Percentiles rank a stretch among this genome's conserved stretches.
Evolutionary conservation across 495 filamentous ascomycete genomes (phyloP).

Genomic region (Immersiella caudata): DNA sequence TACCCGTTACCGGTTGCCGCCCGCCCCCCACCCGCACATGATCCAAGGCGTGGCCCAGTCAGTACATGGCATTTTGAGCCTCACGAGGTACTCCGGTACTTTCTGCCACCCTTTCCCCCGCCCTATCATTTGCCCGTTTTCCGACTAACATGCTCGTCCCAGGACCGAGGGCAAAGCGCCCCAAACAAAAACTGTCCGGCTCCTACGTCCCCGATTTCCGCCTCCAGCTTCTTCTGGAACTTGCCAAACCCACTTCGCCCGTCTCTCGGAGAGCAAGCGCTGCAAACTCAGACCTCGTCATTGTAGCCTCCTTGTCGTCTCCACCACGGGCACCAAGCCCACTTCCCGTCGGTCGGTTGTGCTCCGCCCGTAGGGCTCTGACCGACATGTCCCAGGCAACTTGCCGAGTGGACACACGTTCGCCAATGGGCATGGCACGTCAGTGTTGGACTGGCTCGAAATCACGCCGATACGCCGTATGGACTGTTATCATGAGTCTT

Average conservation of each 20-base stretch:
- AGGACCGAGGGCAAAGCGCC: background rate
- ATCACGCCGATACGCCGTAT: background rate
- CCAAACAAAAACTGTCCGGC: background rate
- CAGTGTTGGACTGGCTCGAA: background rate
- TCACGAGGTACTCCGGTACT: background rate
- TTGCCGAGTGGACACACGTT: background rate
- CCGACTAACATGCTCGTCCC: background rate
- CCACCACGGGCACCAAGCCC: background rate
- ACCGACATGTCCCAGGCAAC: background rate
- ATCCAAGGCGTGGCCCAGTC: background rate
- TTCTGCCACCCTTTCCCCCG: too few relatives aligned
- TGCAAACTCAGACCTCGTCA: background rate
- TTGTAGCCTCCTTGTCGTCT: background rate
- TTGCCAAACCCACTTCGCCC: background rate
- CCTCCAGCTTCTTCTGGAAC: background rate
- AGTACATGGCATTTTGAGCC: background rate
- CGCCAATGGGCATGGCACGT: background rate
- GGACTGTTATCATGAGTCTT: constrained; percentile 1
- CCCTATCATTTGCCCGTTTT: background rate
- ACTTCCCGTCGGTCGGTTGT: background rate
- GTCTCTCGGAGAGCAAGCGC: background rate
- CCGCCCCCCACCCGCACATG: background rate
- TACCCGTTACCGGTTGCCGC: background rate
- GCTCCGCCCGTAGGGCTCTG: constrained; percentile 1
- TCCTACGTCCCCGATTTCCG: background rate